Evolutionary conservation across 2,329 filamentous ascomycete genomes (phyloP), one percentile per base, ranked within the genome.

Genomic region (Monosporascus sp.): DNA sequence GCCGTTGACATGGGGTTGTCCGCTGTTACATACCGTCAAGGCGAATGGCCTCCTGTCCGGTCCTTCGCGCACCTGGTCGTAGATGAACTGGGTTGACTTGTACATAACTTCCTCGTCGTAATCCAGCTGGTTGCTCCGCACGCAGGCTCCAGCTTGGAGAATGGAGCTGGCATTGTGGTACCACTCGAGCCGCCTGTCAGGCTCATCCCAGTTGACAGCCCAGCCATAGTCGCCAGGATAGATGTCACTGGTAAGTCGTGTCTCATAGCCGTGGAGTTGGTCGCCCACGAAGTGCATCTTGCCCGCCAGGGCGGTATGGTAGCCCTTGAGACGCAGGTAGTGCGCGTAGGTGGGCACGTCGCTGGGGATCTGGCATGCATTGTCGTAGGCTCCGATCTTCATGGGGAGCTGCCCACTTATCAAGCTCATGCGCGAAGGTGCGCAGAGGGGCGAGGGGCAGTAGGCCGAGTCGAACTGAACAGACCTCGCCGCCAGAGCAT

Each of bases 231-330:
- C 92, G 53, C 88, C 92, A 1, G 92, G 92, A 70, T 97, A 97
- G 67, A 97, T 96, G 70, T 97, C 92, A 60, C 87, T 89, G n/a
- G 92, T 97, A 64, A 97, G 79, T 53, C 92, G 84, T 65, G 90
- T 88, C 75, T 97, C 92, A 65, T 96, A 97, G 31, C 92, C 92
- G 68, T 97, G 92, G 54, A 97, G 79, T 73, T 97, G 92, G 68
- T 97, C 92, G 36, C 92, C 92, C 51, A 95, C 88, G 68, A 97
- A 97, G 73, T 97, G 92, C 92, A 97, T 97, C 80, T 97, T 97
- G 57, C 92, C 92, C 5, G 92, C 90, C 61, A 97, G 77, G 6
- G 88, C 89, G 14, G 92, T 96, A 72, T 96, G 89, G 66, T 97
- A 97, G 50, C 90, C 90, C 63, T 86, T 84, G 42, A 83, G 79